Percentiles rank a stretch among this genome's conserved stretches.
Evolutionary conservation across 805 yeast species (phyloP).

Genomic region (Alloascoidea hylecoeti): DNA sequence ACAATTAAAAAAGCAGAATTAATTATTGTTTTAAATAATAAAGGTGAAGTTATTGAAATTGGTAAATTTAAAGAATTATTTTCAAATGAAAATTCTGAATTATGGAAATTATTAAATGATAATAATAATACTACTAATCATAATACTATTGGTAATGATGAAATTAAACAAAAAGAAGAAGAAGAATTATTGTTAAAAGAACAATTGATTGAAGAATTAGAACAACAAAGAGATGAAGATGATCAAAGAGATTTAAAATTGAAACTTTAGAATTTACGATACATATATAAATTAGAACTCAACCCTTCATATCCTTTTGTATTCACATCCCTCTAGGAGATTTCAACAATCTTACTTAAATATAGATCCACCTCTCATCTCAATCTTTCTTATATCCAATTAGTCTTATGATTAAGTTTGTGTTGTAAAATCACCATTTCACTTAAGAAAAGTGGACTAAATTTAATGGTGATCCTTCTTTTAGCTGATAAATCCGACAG

Average conservation of each 20-base stretch:
- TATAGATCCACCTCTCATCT: no score
- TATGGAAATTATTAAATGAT: constrained; percentile 26
- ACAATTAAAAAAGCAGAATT: constrained; percentile 32
- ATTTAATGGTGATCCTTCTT: no score
- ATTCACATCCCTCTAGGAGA: no score
- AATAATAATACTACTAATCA: constrained; percentile 2
- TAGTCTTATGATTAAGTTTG: no score
- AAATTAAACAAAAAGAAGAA: constrained; percentile 3
- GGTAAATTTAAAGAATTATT: constrained; percentile 44
- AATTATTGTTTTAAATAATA: constrained; percentile 31
- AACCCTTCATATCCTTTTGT: no score
- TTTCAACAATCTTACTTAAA: no score
- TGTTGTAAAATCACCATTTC: no score
- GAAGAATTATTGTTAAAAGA: constrained; percentile 2
- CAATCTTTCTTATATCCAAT: no score
- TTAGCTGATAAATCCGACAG: no score
- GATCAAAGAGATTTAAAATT: constrained; percentile 5
- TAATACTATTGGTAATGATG: constrained; percentile 5
- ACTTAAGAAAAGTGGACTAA: no score
- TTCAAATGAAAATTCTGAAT: constrained; percentile 26
- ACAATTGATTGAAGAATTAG: constrained; percentile 14
- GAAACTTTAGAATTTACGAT: no score
- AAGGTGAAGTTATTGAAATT: constrained; percentile 41
- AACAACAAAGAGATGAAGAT: constrained; percentile 13
- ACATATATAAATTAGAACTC: no score